A percentile compares a stretch with the other conserved stretches of the same genome.
Conservation (phyloP, 106 monocot species). For the Dendrobium officinale region DNA sequence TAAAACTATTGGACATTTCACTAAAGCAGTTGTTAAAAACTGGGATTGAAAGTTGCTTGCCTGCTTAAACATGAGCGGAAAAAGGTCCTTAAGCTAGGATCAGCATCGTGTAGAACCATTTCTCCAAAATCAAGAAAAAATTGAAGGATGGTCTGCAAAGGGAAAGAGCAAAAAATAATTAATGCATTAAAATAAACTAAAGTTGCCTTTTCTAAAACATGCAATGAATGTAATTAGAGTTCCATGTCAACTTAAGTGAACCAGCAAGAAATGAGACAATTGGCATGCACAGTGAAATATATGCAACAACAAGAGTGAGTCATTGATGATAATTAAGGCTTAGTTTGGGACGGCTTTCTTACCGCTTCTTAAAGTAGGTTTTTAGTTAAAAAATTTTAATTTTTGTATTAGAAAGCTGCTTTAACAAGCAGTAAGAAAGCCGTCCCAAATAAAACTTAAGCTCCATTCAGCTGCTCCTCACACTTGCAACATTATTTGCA, state of each 20-base stretch:
- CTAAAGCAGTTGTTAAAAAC: not conserved
- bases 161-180: constrained; percentile 7
- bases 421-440: too few species aligned
- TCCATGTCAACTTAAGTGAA: not conserved
- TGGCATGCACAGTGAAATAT: not conserved
- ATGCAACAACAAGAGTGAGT: not conserved
- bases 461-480: not conserved
- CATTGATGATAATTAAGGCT: not conserved
- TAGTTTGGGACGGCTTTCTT: too few species aligned
- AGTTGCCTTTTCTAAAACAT: not conserved
- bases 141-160: constrained; percentile 74
- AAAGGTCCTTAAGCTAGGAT: constrained; percentile 73
- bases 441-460: not conserved
- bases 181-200: not conserved
- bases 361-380: too few species aligned
- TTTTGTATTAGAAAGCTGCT: too few species aligned
- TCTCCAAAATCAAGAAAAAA: constrained; percentile 98
- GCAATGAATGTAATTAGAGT: not conserved
- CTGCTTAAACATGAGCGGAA: constrained; percentile 90
- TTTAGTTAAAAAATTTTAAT: too few species aligned
- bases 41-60: constrained; percentile 25
- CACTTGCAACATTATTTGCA: not conserved
- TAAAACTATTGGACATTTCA: not conserved
- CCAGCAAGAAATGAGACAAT: not conserved
- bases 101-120: constrained; percentile 84